Percentiles rank a stretch among this genome's conserved stretches.
Conservation (phyloP, 2,329 filamentous ascomycete species). For the Colletotrichum falcatum region DNA sequence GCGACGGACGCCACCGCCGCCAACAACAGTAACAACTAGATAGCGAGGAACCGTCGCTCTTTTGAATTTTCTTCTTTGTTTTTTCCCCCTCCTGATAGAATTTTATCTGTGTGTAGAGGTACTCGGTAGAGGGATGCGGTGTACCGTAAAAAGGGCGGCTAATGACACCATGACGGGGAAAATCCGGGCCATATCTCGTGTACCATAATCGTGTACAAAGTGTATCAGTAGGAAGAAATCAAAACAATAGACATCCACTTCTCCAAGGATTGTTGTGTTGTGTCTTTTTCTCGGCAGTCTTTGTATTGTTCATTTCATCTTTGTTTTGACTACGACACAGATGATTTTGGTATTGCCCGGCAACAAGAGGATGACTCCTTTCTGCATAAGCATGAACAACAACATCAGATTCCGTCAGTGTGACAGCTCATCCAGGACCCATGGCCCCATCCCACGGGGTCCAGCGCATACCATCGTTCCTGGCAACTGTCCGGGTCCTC, state of each 20-base stretch:
- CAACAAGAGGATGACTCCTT: neutral
- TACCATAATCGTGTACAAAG: conserved; percentile 41
- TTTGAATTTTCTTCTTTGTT: neutral
- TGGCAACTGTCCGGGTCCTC: conserved; percentile 29
- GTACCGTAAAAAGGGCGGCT: conserved; percentile 15
- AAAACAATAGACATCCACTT: conserved; percentile 38
- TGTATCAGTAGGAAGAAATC: conserved; percentile 28
- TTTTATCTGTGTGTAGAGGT: neutral
- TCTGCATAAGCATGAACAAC: neutral
- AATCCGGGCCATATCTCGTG: conserved; percentile 30
- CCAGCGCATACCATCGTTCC: conserved; percentile 31
- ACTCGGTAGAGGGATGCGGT: neutral
- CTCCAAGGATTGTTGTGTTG: neutral
- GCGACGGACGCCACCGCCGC: conserved; percentile 50
- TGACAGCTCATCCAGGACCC: conserved; percentile 6
- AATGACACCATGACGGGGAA: conserved; percentile 38
- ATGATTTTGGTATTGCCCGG: conserved; percentile 7
- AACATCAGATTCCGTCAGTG: neutral
- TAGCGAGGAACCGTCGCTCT: neutral
- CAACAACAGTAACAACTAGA: conserved; percentile 43
- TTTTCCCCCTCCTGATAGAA: neutral
- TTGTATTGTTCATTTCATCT: neutral
- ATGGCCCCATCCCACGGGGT: neutral
- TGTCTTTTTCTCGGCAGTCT: neutral
- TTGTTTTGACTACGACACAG: neutral